Percentiles rank a stretch among this genome's conserved stretches.
These are phyloP conservation scores for Pythium periplocum DNA, from an alignment of 352 stramenopile genomes.

Conservation along the genomic window DNA sequence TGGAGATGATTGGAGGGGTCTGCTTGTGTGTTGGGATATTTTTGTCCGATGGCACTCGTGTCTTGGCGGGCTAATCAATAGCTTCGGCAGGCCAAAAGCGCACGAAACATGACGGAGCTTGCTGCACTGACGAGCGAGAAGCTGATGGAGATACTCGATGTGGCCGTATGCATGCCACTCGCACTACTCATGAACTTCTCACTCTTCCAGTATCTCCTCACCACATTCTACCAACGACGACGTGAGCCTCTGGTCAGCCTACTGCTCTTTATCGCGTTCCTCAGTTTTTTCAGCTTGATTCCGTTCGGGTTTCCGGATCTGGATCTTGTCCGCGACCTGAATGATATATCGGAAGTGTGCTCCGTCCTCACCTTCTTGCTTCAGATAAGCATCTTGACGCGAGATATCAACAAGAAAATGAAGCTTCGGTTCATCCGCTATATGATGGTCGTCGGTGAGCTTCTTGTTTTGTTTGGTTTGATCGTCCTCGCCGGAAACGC, in stretches of 20 bases:
- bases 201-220: constrained; percentile 17
- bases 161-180: constrained; percentile 6
- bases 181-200: constrained; percentile 14
- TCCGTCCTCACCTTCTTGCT: constrained; percentile 21
- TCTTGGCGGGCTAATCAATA: too few species aligned
- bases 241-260: constrained; percentile 11
- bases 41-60: too few species aligned
- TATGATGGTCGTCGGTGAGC: constrained; percentile 4
- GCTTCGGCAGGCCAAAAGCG: too few species aligned
- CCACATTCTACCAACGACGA: constrained; percentile 5
- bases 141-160: too few species aligned
- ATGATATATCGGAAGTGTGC: constrained; percentile 17
- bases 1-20: too few species aligned
- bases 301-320: constrained; percentile 19
- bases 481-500: constrained; percentile 7
- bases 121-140: too few species aligned
- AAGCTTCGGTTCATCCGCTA: constrained; percentile 7
- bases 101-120: too few species aligned
- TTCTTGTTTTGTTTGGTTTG: constrained; percentile 7
- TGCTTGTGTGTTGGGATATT: too few species aligned
- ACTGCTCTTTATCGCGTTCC: constrained; percentile 10
- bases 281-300: constrained; percentile 21
- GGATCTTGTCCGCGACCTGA: constrained; percentile 16
- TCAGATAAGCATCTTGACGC: constrained; percentile 19
- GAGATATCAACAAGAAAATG: constrained; percentile 17